These are phyloP conservation scores for Sporothrix brunneoviolacea DNA, from an alignment of 2,329 filamentous ascomycete genomes.

Conservation along the genomic window DNA sequence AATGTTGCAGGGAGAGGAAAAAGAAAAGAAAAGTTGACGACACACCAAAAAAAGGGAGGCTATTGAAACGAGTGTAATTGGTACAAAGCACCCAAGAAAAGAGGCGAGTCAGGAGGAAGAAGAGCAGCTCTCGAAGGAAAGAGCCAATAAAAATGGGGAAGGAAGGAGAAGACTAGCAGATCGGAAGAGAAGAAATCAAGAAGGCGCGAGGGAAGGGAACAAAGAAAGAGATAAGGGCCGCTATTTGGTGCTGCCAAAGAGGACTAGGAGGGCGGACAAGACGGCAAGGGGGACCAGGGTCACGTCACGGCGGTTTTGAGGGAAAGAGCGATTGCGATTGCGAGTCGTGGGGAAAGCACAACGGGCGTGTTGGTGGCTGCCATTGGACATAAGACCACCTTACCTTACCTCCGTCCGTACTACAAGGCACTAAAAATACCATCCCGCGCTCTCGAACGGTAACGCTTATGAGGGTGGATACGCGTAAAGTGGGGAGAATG, in stretches of 20 bases:
- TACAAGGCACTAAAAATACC: constrained; percentile 1
- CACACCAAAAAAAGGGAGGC: background rate
- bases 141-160: background rate
- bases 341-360: too few species aligned
- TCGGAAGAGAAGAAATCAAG: background rate
- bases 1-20: constrained; percentile 9
- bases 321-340: too few species aligned
- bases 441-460: background rate
- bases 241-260: too few species aligned
- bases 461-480: background rate
- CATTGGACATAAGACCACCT: background rate
- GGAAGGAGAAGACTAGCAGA: background rate
- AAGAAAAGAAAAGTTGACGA: too few species aligned
- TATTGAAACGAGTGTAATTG: constrained; percentile 45
- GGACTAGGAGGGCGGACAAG: too few species aligned
- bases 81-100: constrained; percentile 40
- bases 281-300: too few species aligned
- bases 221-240: background rate
- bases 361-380: background rate
- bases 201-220: background rate
- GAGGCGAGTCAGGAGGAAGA: background rate
- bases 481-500: constrained; percentile 9
- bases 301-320: too few species aligned
- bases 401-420: background rate
- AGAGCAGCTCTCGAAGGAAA: background rate